phyloP scores from a whole-genome alignment of 1,284 basidiomycete genomes.

The Tilletia setariae region DNA sequence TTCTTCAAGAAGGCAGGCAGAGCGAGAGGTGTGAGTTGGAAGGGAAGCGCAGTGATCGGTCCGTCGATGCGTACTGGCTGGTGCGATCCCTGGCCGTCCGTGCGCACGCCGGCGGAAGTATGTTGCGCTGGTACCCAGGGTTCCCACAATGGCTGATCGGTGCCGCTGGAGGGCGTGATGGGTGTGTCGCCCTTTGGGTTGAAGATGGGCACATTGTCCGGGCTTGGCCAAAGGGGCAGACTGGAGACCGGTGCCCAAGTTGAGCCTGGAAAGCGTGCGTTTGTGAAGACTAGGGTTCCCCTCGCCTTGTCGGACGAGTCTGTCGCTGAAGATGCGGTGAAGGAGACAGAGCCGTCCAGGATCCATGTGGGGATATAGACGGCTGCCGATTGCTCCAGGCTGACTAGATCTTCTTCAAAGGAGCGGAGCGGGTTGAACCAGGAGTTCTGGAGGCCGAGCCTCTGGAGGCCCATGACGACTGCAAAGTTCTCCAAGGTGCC shows the following conservation, averaged over 20 bases:
- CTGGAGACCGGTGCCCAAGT: constrained; percentile 5
- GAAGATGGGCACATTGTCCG: background rate
- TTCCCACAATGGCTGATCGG: background rate
- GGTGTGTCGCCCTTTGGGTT: background rate
- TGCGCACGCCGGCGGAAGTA: background rate
- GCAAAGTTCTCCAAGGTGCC: background rate
- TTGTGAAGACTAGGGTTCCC: background rate
- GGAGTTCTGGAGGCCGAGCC: background rate
- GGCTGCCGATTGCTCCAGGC: background rate
- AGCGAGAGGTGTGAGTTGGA: constrained; percentile 5
- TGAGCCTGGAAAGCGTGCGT: constrained; percentile 4
- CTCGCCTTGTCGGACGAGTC: background rate
- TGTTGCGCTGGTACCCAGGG: background rate
- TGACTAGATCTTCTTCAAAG: constrained; percentile 6
- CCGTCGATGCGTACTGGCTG: background rate
- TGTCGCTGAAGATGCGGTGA: background rate
- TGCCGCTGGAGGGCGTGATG: background rate
- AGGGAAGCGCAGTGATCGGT: constrained; percentile 9
- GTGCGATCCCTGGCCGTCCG: background rate
- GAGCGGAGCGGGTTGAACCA: background rate
- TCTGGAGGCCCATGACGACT: background rate
- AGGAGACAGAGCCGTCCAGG: constrained; percentile 2
- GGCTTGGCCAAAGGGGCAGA: background rate
- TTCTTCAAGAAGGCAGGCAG: constrained; percentile 2
- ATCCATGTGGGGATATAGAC: constrained; percentile 11